Conservation (phyloP, 2,329 filamentous ascomycete genomes). For the Trichoderma simmonsii region DNA sequence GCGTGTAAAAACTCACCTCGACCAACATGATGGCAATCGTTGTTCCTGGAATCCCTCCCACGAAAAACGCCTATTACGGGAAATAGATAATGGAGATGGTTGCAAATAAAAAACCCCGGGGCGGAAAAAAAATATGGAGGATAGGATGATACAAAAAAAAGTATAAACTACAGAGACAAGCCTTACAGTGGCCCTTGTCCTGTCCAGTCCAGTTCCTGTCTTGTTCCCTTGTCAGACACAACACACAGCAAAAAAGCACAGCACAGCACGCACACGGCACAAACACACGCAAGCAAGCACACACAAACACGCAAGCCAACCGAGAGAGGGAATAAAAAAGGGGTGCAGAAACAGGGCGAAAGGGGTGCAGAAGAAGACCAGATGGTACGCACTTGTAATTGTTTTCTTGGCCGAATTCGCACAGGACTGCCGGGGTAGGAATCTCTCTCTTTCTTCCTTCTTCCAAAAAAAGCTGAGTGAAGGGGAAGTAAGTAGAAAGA, state of each 20-base stretch:
- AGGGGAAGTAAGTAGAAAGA: neutral
- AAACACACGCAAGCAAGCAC: neutral
- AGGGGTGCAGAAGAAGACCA: neutral
- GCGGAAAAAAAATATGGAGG: neutral
- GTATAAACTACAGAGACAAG: neutral
- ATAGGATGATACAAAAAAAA: constrained; percentile 9
- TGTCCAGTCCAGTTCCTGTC: neutral
- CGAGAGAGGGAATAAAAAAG: neutral
- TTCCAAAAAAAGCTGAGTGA: neutral
- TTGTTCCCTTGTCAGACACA: neutral
- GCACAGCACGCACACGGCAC: neutral
- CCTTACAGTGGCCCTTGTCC: neutral
- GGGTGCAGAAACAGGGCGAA: neutral
- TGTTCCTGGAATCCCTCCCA: neutral
- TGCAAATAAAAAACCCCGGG: constrained; percentile 12
- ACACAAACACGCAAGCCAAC: neutral
- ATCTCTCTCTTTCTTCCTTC: neutral
- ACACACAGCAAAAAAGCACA: neutral
- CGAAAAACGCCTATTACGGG: constrained; percentile 2
- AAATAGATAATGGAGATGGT: constrained; percentile 9
- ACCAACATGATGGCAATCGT: constrained; percentile 32
- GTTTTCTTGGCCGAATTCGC: neutral
- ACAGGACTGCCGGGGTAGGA: neutral
- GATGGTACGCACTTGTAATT: neutral
- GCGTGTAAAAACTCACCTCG: constrained; percentile 32